A percentile compares a stretch with the other conserved stretches of the same genome.
Evolutionary conservation across 2,329 filamentous ascomycete genomes (phyloP).

Genomic region (Diatrype stigma): DNA sequence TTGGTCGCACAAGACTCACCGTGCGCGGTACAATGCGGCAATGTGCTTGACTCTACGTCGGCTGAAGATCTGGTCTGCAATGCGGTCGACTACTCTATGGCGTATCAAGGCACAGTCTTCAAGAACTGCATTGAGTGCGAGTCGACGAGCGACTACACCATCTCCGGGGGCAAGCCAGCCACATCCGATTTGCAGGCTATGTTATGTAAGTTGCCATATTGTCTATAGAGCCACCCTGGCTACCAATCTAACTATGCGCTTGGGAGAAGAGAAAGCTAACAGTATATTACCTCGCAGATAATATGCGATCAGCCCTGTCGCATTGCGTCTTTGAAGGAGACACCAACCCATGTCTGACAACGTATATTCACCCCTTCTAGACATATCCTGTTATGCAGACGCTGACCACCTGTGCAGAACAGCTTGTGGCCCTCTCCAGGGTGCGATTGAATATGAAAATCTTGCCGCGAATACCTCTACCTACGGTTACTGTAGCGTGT

Average conservation of each 20-base stretch:
- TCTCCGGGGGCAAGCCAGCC: constrained; percentile 27
- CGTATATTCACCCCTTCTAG: constrained; percentile 31
- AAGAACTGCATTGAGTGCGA: constrained; percentile 51
- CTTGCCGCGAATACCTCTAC: constrained; percentile 39
- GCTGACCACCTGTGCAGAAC: constrained; percentile 35
- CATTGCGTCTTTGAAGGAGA: constrained; percentile 48
- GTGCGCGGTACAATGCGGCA: constrained; percentile 50
- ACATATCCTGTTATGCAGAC: not conserved
- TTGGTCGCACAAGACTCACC: constrained; percentile 44
- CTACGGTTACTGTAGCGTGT: constrained; percentile 52
- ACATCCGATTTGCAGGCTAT: constrained; percentile 48
- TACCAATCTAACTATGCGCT: constrained; percentile 1
- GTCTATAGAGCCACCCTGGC: not conserved
- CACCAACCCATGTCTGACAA: constrained; percentile 48
- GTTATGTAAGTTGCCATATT: constrained; percentile 45
- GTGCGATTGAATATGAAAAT: constrained; percentile 45
- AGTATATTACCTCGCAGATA: constrained; percentile 38
- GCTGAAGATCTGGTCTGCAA: constrained; percentile 45
- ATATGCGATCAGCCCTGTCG: constrained; percentile 51
- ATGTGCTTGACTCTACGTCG: constrained; percentile 44
- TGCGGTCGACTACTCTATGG: constrained; percentile 32
- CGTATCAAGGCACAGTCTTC: constrained; percentile 43
- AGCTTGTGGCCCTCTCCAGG: constrained; percentile 47
- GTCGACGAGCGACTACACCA: constrained; percentile 42
- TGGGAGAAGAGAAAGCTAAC: constrained; percentile 12